These are phyloP conservation scores for Fraxinus platypoda DNA, from an alignment of 305 asterid genomes.

Conservation along the genomic window DNA sequence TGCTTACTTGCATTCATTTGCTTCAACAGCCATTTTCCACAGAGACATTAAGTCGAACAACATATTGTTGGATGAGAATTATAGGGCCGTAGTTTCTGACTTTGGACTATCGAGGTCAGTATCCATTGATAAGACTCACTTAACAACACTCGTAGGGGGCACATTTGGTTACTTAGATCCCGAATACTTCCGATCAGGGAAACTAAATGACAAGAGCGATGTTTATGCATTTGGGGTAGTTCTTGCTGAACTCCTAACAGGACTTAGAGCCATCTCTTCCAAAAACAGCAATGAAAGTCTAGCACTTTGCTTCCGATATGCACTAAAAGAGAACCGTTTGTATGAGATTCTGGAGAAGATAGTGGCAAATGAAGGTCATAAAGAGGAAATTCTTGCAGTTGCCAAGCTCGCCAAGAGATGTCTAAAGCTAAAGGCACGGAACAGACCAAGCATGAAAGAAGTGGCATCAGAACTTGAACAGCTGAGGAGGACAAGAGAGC, in stretches of 20 bases:
- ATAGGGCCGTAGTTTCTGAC: constrained; percentile 19
- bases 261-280: constrained; percentile 15
- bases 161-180: constrained; percentile 29
- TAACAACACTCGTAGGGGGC: constrained; percentile 25
- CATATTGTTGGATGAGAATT: constrained; percentile 20
- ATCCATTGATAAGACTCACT: constrained; percentile 22
- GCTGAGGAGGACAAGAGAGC: constrained; percentile 18
- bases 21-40: constrained; percentile 19
- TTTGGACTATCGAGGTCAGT: constrained; percentile 26
- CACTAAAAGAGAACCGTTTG: neutral
- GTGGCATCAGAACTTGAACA: constrained; percentile 42
- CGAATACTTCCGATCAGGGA: constrained; percentile 22
- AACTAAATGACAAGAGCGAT: constrained; percentile 27
- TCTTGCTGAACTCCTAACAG: constrained; percentile 23
- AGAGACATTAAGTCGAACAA: constrained; percentile 15
- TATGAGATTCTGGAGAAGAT: constrained; percentile 10
- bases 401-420: constrained; percentile 40
- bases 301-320: neutral
- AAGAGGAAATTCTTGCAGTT: constrained; percentile 33
- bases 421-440: constrained; percentile 29
- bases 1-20: constrained; percentile 22
- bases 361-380: neutral
- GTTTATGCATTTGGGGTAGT: constrained; percentile 29
- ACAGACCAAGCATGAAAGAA: constrained; percentile 45
- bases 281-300: constrained; percentile 13